Conservation (phyloP, 306 rosid genomes). For the Sicyos edulis region DNA sequence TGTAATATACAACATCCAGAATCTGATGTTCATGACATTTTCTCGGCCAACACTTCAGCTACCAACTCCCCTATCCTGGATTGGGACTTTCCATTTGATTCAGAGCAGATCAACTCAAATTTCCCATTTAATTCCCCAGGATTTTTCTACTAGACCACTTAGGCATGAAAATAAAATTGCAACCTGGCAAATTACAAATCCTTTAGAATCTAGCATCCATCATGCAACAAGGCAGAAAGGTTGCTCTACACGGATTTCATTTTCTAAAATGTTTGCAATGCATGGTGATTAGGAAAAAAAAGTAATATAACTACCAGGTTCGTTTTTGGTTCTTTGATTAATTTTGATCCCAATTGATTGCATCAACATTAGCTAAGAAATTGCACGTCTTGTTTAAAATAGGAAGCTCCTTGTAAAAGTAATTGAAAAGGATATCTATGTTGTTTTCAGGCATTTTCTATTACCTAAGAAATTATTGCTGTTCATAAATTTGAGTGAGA, state of each 20-base stretch:
- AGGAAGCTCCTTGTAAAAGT: background rate
- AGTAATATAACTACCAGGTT: background rate
- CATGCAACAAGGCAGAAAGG: slow-evolving; percentile 10
- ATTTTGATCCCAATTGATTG: slow-evolving; percentile 14
- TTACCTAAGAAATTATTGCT: background rate
- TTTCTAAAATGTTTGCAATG: slow-evolving; percentile 1
- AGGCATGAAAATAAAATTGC: background rate
- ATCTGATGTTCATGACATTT: slow-evolving; percentile 46
- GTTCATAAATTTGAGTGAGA: background rate
- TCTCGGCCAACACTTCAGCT: slow-evolving; percentile 58
- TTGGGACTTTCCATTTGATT: slow-evolving; percentile 52
- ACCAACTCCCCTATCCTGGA: slow-evolving; percentile 54
- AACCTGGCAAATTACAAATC: background rate
- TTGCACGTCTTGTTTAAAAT: background rate
- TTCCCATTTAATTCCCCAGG: slow-evolving; percentile 45
- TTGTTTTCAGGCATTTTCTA: background rate
- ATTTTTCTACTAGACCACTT: slow-evolving; percentile 28
- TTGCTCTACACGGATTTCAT: background rate
- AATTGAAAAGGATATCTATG: slow-evolving; percentile 1
- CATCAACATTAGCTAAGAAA: slow-evolving; percentile 8
- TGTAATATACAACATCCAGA: slow-evolving; percentile 30
- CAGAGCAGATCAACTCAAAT: slow-evolving; percentile 36
- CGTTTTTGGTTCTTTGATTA: slow-evolving; percentile 12
- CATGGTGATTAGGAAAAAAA: slow-evolving; percentile 5
- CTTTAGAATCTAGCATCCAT: background rate